phyloP scores from a whole-genome alignment of 495 filamentous ascomycete genomes.

The Talaromyces liani region DNA sequence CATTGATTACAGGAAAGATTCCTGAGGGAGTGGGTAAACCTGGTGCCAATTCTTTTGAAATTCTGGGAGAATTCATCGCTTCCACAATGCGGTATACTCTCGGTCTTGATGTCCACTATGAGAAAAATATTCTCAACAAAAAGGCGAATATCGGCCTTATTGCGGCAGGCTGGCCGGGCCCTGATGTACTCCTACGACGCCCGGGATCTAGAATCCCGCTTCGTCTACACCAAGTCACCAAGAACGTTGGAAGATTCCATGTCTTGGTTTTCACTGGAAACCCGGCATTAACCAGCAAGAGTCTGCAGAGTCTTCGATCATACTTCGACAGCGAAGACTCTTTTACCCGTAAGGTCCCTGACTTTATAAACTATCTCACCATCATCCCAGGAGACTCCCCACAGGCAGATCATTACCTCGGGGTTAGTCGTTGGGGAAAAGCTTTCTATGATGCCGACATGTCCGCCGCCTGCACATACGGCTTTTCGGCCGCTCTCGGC shows the following conservation, averaged over 20 bases:
- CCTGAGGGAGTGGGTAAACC: not conserved
- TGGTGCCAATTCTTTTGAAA: not conserved
- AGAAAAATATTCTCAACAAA: conserved; percentile 1
- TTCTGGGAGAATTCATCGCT: not conserved
- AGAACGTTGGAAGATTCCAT: not conserved
- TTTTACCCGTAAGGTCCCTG: not conserved
- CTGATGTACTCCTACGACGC: not conserved
- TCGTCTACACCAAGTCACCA: not conserved
- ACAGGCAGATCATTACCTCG: not conserved
- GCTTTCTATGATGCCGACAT: not conserved
- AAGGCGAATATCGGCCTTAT: not conserved
- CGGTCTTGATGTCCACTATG: not conserved
- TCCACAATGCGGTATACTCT: not conserved
- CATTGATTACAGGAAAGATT: not conserved
- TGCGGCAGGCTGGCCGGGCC: not conserved
- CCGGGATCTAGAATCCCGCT: not conserved
- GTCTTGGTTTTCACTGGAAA: conserved; percentile 2
- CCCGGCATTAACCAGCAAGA: not conserved
- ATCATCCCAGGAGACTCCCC: not conserved
- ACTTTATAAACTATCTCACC: not conserved
- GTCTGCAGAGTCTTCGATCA: not conserved
- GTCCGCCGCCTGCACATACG: not conserved
- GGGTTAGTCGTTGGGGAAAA: not conserved
- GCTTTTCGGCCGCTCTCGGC: not conserved
- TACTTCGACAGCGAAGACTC: not conserved